Base-by-base conservation (phyloP, 164 flowering plant genomes). In the Amborella trichopoda region DNA sequence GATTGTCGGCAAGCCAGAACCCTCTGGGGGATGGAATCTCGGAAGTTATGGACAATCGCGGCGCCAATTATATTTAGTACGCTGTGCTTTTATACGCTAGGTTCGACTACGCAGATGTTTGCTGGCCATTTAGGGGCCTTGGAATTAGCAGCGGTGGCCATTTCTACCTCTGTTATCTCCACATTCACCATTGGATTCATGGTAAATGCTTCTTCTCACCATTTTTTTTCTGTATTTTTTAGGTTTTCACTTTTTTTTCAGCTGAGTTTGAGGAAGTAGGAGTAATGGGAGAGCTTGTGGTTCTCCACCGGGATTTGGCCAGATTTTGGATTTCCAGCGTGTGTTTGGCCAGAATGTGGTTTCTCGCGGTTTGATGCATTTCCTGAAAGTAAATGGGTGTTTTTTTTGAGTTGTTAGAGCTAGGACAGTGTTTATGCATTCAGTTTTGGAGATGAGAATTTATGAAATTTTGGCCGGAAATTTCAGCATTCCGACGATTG, bases 111-210 rank as follows among this genome's bases (percentile, higher is more conserved):
- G 0, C 82, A 61, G 55, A 84, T 88, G 16, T 88, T 88, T 55
- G 87, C 74, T 21, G 97, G 97, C 3, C 97, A 81, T 49, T 49
- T 88, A 49, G 94, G 94, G 4, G 64, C 76, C 44, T 41, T 80
- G 30, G 67, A 88, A 73, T 83, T 88, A 23, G 78, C 94, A 6
- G 81, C 89, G 5, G 80, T 78, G n/a, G 80, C 97, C 6, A 69
- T 81, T 40, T 60, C 81, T 14, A 46, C 84, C 11, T 77, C 89
- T 18, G 97, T 84, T 60, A 57, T 88, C 54, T 67, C 79, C 11
- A 80, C 63, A 54, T 80, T 88, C 69, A 63, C 84, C 3, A 81
- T 88, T 40, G 93, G 94, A 5, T 88, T 83, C 73, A 53, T 83
- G 83, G 96, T 80, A 44, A 50, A 62, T 11, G 12, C 30, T 4